These are phyloP conservation scores for Apiospora rasikravindrae DNA, from an alignment of 2,329 filamentous ascomycete species.

Conservation along the genomic window DNA sequence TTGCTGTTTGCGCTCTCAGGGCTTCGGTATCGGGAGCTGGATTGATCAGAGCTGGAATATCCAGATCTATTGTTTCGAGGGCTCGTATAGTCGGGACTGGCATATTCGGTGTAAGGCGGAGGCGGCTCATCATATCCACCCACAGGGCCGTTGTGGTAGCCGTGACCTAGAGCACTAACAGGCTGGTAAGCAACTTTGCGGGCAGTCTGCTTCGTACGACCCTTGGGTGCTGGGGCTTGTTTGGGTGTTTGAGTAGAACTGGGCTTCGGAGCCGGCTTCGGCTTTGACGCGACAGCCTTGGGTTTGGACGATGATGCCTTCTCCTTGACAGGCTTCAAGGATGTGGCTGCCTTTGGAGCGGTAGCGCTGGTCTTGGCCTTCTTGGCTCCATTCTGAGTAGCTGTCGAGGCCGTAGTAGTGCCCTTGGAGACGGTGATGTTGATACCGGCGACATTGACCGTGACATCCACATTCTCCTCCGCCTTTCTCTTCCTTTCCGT, in stretches of 20 bases:
- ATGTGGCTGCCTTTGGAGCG: slow-evolving; percentile 21
- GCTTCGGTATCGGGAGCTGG: too few relatives aligned
- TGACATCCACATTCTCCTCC: slow-evolving; percentile 33
- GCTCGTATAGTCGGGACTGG: slow-evolving; percentile 13
- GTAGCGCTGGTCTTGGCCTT: slow-evolving; percentile 32
- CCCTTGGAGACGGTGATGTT: slow-evolving; percentile 35
- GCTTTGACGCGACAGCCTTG: slow-evolving; percentile 15
- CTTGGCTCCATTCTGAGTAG: slow-evolving; percentile 28
- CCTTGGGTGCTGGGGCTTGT: not conserved
- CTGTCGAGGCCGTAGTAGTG: slow-evolving; percentile 22
- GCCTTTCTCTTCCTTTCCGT: slow-evolving; percentile 40
- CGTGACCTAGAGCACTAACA: not conserved
- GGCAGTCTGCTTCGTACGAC: not conserved
- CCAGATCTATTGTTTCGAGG: not conserved
- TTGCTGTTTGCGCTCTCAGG: not conserved
- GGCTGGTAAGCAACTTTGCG: not conserved
- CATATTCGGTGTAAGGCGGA: slow-evolving; percentile 30
- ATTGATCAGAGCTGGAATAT: not conserved
- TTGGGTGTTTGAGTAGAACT: not conserved
- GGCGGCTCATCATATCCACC: slow-evolving; percentile 29
- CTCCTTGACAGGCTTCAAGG: slow-evolving; percentile 18
- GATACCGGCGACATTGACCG: slow-evolving; percentile 33
- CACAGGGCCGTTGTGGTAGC: slow-evolving; percentile 18
- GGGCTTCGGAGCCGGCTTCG: not conserved
- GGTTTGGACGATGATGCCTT: slow-evolving; percentile 9